A percentile compares a stretch with the other conserved stretches of the same genome.
Evolutionary conservation across 345 rosid species (phyloP).

Genomic region (Eucalyptus pumila): DNA sequence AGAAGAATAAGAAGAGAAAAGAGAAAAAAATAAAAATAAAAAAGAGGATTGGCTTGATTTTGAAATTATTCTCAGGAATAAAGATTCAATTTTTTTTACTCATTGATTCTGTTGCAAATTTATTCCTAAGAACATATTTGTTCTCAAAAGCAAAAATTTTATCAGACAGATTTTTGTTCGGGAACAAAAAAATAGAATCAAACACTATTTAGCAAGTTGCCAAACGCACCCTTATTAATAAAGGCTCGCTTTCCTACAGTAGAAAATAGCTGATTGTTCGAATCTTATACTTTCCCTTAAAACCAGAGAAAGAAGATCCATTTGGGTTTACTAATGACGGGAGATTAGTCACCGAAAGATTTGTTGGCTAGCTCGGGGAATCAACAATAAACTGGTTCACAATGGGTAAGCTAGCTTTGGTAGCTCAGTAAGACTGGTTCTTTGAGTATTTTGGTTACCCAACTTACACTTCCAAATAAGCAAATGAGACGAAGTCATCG

Average conservation of each 20-base stretch:
- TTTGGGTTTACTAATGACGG: neutral
- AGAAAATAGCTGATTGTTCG: neutral
- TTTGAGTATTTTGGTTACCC: neutral
- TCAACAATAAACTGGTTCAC: neutral
- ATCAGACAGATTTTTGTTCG: rapidly evolving
- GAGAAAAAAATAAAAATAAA: rapidly evolving
- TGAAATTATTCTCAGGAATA: rapidly evolving
- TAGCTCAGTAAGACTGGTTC: neutral
- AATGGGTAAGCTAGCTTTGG: neutral
- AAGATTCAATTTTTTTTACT: no score
- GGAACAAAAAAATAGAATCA: no score
- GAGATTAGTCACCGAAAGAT: neutral
- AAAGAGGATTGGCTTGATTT: no score
- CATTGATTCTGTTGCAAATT: no score
- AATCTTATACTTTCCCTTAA: neutral
- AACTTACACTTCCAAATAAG: neutral
- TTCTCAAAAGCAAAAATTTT: rapidly evolving
- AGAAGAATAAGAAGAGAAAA: no score
- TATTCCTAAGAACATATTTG: no score
- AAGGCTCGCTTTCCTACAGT: neutral
- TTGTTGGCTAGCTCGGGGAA: neutral
- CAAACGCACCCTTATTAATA: neutral
- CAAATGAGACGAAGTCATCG: neutral
- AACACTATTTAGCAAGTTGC: no score
- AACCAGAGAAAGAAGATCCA: neutral